phyloP scores from a whole-genome alignment of 495 filamentous ascomycete genomes.

The Terfezia claveryi region DNA sequence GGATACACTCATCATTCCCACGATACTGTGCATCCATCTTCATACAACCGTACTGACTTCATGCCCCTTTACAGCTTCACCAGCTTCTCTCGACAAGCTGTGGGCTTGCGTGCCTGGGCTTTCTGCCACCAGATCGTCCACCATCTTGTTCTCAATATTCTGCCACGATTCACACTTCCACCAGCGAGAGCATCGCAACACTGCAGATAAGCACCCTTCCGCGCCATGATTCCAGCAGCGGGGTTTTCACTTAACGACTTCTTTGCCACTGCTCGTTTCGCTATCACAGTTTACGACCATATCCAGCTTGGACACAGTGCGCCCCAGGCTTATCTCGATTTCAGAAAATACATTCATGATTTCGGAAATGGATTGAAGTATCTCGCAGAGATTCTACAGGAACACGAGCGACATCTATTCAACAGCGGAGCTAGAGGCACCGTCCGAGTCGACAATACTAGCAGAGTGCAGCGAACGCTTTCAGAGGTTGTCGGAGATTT shows the following conservation, averaged over 20 bases:
- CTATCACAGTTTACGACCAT: constrained; percentile 2
- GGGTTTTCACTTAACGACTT: constrained; percentile 18
- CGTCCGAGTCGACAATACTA: constrained; percentile 1
- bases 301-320: constrained; percentile 5
- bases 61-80: no score
- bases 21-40: no score
- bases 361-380: constrained; percentile 20
- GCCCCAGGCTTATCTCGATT: constrained; percentile 18
- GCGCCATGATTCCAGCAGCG: constrained; percentile 6
- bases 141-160: no score
- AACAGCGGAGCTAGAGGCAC: neutral
- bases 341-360: constrained; percentile 16
- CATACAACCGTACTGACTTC: no score
- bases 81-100: no score
- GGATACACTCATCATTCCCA: no score
- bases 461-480: neutral
- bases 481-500: constrained; percentile 7
- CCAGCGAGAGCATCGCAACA: no score
- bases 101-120: no score
- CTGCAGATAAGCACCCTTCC: neutral
- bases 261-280: constrained; percentile 8
- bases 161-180: no score
- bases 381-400: constrained; percentile 19
- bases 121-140: no score
- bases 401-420: constrained; percentile 1